phyloP scores from a whole-genome alignment of 805 yeast genomes.

The Saccharomycopsis lassenensis region DNA sequence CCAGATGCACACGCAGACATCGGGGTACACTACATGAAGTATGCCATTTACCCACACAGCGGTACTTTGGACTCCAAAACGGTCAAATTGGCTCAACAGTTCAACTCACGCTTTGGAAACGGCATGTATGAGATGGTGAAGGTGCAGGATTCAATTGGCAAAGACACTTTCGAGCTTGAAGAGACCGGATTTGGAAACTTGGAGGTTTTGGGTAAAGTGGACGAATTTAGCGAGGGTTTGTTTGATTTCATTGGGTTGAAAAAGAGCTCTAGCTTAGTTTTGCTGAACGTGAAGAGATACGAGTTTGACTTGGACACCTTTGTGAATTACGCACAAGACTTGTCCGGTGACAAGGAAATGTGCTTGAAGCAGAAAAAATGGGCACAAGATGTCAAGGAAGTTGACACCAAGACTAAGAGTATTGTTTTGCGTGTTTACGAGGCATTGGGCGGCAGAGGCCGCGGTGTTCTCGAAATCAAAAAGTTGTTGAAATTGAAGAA shows the following conservation, averaged over 20 bases:
- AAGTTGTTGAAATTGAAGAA: slow-evolving; percentile 29
- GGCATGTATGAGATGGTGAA: slow-evolving; percentile 6
- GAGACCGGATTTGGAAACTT: slow-evolving; percentile 20
- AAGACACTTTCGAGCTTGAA: slow-evolving; percentile 18
- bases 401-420: slow-evolving; percentile 30
- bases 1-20: slow-evolving; percentile 95
- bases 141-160: slow-evolving; percentile 12
- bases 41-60: slow-evolving; percentile 74
- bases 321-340: slow-evolving; percentile 26
- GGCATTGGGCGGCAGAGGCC: slow-evolving; percentile 69
- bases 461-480: slow-evolving; percentile 38
- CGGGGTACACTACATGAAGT: slow-evolving; percentile 75
- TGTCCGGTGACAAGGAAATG: slow-evolving; percentile 3
- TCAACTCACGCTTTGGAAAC: slow-evolving; percentile 36
- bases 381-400: slow-evolving; percentile 25
- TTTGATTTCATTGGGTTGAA: slow-evolving; percentile 16
- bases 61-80: slow-evolving; percentile 56
- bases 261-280: slow-evolving; percentile 36
- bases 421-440: slow-evolving; percentile 75
- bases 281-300: slow-evolving; percentile 75
- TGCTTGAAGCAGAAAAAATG: background rate
- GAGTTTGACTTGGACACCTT: slow-evolving; percentile 64
- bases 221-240: slow-evolving; percentile 18
- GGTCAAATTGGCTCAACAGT: slow-evolving; percentile 67
- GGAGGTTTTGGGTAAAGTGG: slow-evolving; percentile 23